phyloP scores from a whole-genome alignment of 306 rosid genomes.

The Pueraria montana region DNA sequence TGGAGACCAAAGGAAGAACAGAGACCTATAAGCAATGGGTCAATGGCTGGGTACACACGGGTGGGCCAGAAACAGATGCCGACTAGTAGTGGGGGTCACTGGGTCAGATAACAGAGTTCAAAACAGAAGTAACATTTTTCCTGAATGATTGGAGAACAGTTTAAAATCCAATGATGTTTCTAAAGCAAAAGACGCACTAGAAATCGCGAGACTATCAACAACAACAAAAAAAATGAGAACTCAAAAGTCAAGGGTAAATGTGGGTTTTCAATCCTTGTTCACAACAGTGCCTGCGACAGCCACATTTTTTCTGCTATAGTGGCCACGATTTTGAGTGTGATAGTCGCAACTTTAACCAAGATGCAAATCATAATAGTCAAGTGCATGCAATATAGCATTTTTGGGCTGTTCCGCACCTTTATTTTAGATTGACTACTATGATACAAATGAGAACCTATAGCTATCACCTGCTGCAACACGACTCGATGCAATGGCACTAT shows the following conservation, averaged over 20 bases:
- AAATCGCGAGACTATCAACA: background rate
- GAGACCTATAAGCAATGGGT: too few species aligned
- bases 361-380: background rate
- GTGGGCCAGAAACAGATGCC: background rate
- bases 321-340: background rate
- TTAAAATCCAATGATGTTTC: background rate
- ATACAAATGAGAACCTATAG: too few species aligned
- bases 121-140: background rate
- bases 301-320: background rate
- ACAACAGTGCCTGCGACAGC: background rate
- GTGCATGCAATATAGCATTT: background rate
- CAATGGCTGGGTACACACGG: background rate
- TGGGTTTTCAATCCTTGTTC: background rate
- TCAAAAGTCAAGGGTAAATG: background rate
- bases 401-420: background rate
- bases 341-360: background rate
- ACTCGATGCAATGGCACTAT: background rate
- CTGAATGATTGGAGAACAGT: background rate
- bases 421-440: background rate
- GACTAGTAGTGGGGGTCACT: background rate
- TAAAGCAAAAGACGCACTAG: background rate
- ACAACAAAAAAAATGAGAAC: background rate
- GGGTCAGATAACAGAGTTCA: background rate
- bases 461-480: too few species aligned
- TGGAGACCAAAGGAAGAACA: background rate